Evolutionary conservation across 495 filamentous ascomycete species (phyloP).

Genomic region (Sabuloglossum arenarium): DNA sequence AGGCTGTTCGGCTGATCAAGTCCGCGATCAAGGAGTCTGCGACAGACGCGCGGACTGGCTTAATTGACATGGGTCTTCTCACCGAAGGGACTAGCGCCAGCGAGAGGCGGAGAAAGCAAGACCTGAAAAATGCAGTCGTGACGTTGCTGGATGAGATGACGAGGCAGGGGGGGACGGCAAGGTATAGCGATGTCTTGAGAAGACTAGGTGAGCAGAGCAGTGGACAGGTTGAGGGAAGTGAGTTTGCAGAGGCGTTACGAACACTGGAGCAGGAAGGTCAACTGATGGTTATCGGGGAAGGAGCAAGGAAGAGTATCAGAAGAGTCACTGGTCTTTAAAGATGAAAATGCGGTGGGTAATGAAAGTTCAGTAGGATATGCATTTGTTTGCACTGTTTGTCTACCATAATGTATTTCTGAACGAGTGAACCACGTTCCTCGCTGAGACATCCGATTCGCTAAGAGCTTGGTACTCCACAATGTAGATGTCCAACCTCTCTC

Average conservation of each 20-base stretch:
- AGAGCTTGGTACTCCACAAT: no score
- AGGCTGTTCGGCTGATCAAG: conserved; percentile 82
- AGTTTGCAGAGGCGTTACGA: conserved; percentile 65
- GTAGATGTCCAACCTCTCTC: not conserved
- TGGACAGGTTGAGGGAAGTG: conserved; percentile 46
- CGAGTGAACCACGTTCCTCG: not conserved
- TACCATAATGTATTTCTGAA: not conserved
- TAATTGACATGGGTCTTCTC: conserved; percentile 91
- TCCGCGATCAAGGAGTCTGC: conserved; percentile 92
- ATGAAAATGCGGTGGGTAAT: not conserved
- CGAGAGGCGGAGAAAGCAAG: conserved; percentile 59
- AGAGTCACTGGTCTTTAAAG: conserved; percentile 35
- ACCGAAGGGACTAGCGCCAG: conserved; percentile 77
- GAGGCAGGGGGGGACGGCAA: conserved; percentile 37
- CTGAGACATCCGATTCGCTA: not conserved
- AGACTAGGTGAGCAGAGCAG: conserved; percentile 55
- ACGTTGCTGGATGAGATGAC: conserved; percentile 57
- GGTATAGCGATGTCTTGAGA: conserved; percentile 54
- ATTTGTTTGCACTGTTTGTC: not conserved
- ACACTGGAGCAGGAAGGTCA: conserved; percentile 66
- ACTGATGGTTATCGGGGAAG: conserved; percentile 68
- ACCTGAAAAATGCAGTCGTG: conserved; percentile 65
- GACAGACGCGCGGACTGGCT: conserved; percentile 72
- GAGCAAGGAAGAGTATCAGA: conserved; percentile 60
- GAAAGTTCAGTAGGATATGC: not conserved